Conservation (phyloP, 805 yeast genomes). For the Metschnikowia reukaufii region DNA sequence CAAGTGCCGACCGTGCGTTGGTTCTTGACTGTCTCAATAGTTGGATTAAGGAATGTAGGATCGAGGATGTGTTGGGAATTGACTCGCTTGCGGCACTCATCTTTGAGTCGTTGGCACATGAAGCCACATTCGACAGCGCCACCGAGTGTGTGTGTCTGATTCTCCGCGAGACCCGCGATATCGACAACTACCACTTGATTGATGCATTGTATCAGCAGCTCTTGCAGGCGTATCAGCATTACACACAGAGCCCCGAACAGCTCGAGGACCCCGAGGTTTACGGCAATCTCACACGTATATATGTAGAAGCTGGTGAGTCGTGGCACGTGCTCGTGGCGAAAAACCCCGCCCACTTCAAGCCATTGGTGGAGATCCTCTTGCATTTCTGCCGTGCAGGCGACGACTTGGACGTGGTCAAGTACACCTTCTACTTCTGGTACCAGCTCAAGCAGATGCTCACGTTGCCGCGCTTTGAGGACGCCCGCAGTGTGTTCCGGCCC, state of each 20-base stretch:
- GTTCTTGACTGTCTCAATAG: conserved; percentile 77
- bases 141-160: conserved; percentile 84
- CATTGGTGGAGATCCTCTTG: conserved; percentile 70
- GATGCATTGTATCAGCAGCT: conserved; percentile 69
- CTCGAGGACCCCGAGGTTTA: conserved; percentile 64
- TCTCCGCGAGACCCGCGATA: conserved; percentile 77
- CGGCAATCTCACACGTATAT: conserved; percentile 70
- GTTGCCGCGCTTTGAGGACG: conserved; percentile 54
- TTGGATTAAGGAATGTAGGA: conserved; percentile 87
- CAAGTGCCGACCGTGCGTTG: conserved; percentile 29
- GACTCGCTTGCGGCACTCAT: conserved; percentile 67
- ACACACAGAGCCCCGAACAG: conserved; percentile 28
- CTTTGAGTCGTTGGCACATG: conserved; percentile 58
- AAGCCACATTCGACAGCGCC: conserved; percentile 77
- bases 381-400: conserved; percentile 71
- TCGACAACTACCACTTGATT: conserved; percentile 60
- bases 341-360: conserved; percentile 65
- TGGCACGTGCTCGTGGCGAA: conserved; percentile 89
- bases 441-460: conserved; percentile 69
- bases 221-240: conserved; percentile 54
- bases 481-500: conserved; percentile 51
- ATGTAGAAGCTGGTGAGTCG: conserved; percentile 90
- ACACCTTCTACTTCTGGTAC: conserved; percentile 93
- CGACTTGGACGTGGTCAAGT: conserved; percentile 85
- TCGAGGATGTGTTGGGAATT: conserved; percentile 63